Conservation (phyloP, 805 yeast species). For the Kurtzmaniella cleridarum region DNA sequence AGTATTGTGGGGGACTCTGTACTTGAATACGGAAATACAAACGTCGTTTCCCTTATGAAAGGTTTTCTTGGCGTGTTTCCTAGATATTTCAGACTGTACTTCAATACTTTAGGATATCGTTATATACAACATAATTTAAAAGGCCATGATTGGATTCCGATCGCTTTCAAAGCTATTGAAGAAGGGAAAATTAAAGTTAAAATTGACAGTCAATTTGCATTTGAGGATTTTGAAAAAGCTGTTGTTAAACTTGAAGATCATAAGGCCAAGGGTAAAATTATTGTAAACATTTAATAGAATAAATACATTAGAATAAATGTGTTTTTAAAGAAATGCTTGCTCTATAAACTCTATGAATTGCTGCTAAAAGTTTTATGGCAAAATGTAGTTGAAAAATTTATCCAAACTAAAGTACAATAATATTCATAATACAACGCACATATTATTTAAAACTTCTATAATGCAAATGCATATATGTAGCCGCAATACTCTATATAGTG, state of each 20-base stretch:
- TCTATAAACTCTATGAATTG: too few relatives aligned
- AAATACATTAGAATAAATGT: too few relatives aligned
- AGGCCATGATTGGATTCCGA: conserved; percentile 13
- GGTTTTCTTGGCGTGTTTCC: background rate
- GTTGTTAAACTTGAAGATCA: conserved; percentile 41
- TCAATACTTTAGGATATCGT: conserved; percentile 20
- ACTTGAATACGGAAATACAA: conserved; percentile 21
- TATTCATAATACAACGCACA: too few relatives aligned
- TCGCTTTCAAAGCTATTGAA: conserved; percentile 35
- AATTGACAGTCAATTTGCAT: conserved; percentile 49
- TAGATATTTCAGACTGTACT: conserved; percentile 9
- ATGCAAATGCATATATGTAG: too few relatives aligned
- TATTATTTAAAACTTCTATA: too few relatives aligned
- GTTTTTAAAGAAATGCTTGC: too few relatives aligned
- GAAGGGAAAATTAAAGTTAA: conserved; percentile 39
- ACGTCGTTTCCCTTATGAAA: background rate
- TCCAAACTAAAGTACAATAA: too few relatives aligned
- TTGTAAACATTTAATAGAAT: conserved; percentile 27
- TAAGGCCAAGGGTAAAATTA: conserved; percentile 62
- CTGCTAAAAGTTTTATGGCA: too few relatives aligned
- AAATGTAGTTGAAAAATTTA: too few relatives aligned
- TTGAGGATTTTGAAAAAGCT: conserved; percentile 49
- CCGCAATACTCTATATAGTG: too few relatives aligned
- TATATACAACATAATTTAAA: conserved; percentile 17
- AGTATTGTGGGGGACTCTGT: conserved; percentile 55